Conservation (phyloP, 2,329 filamentous ascomycete species). For the Stachybotrys echinatus region DNA sequence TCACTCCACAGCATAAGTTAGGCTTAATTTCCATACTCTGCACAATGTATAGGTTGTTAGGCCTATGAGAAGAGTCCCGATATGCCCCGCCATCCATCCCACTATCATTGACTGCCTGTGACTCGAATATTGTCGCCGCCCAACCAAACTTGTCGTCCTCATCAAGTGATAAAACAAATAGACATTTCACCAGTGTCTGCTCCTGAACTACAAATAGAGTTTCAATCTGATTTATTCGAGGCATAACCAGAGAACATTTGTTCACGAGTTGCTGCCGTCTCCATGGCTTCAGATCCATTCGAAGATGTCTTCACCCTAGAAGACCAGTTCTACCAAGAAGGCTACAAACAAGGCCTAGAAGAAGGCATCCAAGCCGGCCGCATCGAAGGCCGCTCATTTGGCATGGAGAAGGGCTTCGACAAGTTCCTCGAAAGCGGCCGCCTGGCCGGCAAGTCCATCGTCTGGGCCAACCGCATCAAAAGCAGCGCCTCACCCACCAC, state of each 20-base stretch:
- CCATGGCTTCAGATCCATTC: constrained; percentile 42
- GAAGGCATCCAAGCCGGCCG: constrained; percentile 76
- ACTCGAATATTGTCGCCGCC: background rate
- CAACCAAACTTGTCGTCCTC: background rate
- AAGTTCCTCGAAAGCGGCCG: constrained; percentile 80
- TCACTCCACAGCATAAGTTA: too few relatives aligned
- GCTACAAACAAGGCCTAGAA: constrained; percentile 66
- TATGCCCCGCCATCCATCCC: background rate
- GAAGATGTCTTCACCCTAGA: constrained; percentile 56
- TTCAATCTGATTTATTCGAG: background rate
- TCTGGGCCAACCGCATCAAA: constrained; percentile 75
- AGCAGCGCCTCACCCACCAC: constrained; percentile 5
- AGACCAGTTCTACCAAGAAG: constrained; percentile 73
- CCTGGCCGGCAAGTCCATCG: constrained; percentile 68
- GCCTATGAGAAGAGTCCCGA: too few relatives aligned
- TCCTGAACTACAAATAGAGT: too few relatives aligned
- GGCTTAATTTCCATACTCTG: too few relatives aligned
- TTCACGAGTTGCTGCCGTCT: too few relatives aligned
- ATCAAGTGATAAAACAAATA: too few relatives aligned
- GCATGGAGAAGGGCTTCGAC: constrained; percentile 87
- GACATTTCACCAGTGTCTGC: too few relatives aligned
- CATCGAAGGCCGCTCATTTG: constrained; percentile 84
- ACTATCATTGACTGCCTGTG: background rate
- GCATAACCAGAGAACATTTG: too few relatives aligned
- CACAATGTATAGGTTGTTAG: too few relatives aligned